Evolutionary conservation across 2,329 filamentous ascomycete genomes (phyloP).

Genomic region (Monilinia fructicola): DNA sequence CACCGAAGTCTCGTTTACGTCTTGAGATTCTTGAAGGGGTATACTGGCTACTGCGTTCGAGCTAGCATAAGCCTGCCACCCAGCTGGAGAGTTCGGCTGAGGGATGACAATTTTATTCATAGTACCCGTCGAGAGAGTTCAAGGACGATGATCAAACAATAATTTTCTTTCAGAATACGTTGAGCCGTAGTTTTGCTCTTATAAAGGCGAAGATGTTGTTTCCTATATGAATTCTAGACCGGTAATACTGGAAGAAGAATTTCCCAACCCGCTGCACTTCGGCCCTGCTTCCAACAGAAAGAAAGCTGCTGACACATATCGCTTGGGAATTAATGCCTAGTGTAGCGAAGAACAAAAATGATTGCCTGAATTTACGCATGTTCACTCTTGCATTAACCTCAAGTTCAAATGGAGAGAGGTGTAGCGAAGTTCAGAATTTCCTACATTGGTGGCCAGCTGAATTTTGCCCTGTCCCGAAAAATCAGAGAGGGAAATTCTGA

Average conservation of each 20-base stretch:
- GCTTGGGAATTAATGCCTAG: neutral
- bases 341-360: too few relatives aligned
- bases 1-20: constrained; percentile 11
- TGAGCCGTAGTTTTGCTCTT: too few relatives aligned
- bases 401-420: neutral
- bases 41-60: constrained; percentile 5
- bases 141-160: neutral
- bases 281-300: neutral
- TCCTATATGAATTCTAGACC: neutral
- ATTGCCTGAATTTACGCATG: too few relatives aligned
- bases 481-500: neutral
- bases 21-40: constrained; percentile 9
- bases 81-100: constrained; percentile 10
- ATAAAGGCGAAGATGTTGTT: too few relatives aligned
- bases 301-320: neutral
- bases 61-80: constrained; percentile 8
- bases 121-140: neutral
- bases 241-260: neutral
- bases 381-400: neutral
- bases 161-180: too few relatives aligned
- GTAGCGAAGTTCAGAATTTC: neutral
- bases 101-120: constrained; percentile 8
- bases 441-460: neutral
- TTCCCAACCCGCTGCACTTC: neutral
- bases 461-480: neutral